phyloP scores from a whole-genome alignment of 2,329 filamentous ascomycete species.

The Alternaria ventricosa region DNA sequence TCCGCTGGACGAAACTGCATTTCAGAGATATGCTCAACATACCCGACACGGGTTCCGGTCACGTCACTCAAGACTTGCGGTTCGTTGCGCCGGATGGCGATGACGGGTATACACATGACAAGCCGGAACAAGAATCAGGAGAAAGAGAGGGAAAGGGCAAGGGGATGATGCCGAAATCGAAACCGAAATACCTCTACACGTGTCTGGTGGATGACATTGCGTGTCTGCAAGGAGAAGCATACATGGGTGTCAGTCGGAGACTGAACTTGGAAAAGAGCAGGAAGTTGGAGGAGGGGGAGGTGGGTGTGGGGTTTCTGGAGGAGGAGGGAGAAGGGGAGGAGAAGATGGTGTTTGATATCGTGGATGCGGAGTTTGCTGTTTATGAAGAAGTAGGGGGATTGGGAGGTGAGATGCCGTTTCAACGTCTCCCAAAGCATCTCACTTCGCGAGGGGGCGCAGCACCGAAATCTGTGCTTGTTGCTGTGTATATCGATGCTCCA shows the following conservation, averaged over 20 bases:
- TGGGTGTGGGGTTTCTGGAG: background rate
- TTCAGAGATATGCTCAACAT: constrained; percentile 24
- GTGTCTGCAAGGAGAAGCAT: background rate
- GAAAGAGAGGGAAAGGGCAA: background rate
- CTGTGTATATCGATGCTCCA: background rate
- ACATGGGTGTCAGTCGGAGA: background rate
- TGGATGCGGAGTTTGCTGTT: background rate
- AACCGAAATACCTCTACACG: background rate
- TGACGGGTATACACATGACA: background rate
- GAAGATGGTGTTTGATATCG: constrained; percentile 3
- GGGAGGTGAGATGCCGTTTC: background rate
- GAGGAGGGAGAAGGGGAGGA: background rate
- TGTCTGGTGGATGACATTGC: background rate
- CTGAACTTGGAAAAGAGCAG: constrained; percentile 3
- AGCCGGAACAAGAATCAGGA: background rate
- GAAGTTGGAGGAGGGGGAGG: background rate
- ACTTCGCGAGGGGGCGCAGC: background rate
- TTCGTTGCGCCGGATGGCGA: background rate
- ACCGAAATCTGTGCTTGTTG: background rate
- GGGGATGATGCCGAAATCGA: background rate
- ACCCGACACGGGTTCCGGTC: background rate
- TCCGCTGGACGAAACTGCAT: constrained; percentile 31
- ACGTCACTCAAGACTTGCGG: background rate
- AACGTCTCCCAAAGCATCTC: background rate
- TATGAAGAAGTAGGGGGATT: background rate